Base-by-base conservation (phyloP, 768 basidiomycete genomes). In the Termitomyces sp. region DNA sequence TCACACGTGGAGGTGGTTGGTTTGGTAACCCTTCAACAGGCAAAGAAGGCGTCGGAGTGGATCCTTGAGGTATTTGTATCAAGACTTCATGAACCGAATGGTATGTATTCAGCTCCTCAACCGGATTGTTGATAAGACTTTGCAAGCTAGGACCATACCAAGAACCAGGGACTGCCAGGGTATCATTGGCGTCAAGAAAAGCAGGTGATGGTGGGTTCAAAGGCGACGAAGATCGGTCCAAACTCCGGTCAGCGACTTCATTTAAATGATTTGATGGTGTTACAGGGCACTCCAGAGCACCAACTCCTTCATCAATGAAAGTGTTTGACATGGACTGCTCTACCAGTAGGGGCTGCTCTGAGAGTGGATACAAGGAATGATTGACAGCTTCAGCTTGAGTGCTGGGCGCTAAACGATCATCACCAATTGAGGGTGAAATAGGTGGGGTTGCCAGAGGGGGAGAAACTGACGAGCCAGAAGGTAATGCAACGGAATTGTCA, bases 11-110 rank as follows among this genome's bases (percentile, higher is more conserved):
- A 29, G 57, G 35, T 11, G 66, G 59, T 4, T 64, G 68, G 13
- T 61, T 68, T 18, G 67, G 59, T 18, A 69, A 58, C 13, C 67
- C 63, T 57, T 73, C 72, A 15, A 63, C 63, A 1, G 64, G 66
- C n/a, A 73, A 39, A 29, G 68, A 59, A 7, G 71, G 3, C 3
- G 7, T 38, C 11, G 18, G 9, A 53, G 10, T 18, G 32, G 27
- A 31, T 31, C 38, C 41, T 43, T 25, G 38, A 18, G 18, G 20
- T 25, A 16, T 29, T 27, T 13, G 32, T 25, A 3, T 10, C 15
- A 32, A 23, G 11, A 12, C 29, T 20, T 49, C 40, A 7, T 42
- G n/a, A 36, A 16, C 35, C 10, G 35, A 23, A 22, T 41, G 36
- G 22, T 11, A n/a, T 22, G 31, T 2, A 33, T 13, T 3, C 11